Conservation (phyloP, 176 grass and related monocot species). For the Elymus sibiricus region DNA sequence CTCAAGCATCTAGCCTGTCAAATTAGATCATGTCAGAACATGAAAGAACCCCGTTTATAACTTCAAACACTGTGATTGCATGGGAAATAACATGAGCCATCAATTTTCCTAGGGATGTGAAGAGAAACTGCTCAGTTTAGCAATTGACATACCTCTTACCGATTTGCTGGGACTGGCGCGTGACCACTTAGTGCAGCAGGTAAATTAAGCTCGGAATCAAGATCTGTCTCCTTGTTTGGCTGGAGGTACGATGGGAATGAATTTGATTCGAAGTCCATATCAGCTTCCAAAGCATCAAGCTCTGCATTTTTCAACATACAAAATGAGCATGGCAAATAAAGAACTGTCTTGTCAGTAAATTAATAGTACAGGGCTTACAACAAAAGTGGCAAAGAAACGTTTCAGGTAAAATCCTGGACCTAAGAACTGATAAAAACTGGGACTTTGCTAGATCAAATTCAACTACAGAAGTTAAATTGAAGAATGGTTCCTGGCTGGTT, state of each 20-base stretch:
- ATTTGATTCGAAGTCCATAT: constrained; percentile 70
- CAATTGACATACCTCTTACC: constrained; percentile 12
- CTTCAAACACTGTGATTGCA: no score
- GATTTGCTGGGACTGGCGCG: constrained; percentile 16
- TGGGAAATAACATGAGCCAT: background rate
- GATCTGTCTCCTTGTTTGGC: constrained; percentile 70
- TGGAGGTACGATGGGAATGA: constrained; percentile 91
- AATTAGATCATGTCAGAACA: no score
- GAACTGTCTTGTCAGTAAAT: no score
- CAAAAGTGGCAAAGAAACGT: background rate
- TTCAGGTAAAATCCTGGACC: background rate
- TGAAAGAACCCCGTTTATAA: no score
- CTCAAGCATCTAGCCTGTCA: no score
- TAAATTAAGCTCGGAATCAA: no score
- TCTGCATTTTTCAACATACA: constrained; percentile 51
- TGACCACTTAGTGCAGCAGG: constrained; percentile 72
- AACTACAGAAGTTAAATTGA: background rate
- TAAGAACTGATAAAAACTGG: background rate
- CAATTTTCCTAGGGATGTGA: background rate
- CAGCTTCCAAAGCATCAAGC: constrained; percentile 91
- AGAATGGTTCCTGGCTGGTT: background rate
- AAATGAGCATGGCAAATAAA: constrained; percentile 15
- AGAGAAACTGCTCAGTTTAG: background rate
- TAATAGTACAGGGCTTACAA: background rate
- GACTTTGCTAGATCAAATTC: background rate